These are phyloP conservation scores for Talaromyces sp. DNA, from an alignment of 2,329 filamentous ascomycete genomes.

Conservation along the genomic window DNA sequence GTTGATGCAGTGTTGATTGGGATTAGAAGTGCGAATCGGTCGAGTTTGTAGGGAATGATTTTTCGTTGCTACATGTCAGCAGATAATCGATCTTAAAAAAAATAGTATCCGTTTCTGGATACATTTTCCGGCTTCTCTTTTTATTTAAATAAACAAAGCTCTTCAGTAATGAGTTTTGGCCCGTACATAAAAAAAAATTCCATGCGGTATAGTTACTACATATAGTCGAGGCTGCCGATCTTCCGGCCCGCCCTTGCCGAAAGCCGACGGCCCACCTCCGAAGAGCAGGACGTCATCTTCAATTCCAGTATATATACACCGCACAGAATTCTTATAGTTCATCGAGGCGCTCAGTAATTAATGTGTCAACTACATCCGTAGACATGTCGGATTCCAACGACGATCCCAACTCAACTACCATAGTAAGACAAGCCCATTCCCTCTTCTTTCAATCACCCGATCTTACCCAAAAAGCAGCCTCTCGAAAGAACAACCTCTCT, in stretches of 20 bases:
- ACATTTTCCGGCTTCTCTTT: background rate
- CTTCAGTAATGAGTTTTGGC: background rate
- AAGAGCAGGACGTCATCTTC: background rate
- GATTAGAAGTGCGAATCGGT: background rate
- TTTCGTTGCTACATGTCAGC: background rate
- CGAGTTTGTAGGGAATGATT: background rate
- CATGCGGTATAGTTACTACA: background rate
- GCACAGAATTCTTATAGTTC: background rate
- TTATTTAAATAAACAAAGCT: background rate
- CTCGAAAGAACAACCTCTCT: slow-evolving; percentile 9
- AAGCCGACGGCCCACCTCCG: background rate
- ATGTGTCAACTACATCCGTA: background rate
- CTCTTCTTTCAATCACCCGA: background rate
- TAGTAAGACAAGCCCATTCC: background rate
- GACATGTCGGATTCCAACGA: background rate
- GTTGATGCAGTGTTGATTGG: background rate
- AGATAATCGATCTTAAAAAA: background rate
- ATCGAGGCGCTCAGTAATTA: background rate
- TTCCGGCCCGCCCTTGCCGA: background rate
- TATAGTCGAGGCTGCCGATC: background rate
- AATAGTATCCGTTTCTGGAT: background rate
- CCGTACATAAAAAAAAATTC: background rate
- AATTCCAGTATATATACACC: background rate
- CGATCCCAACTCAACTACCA: background rate
- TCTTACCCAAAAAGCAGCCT: background rate